Evolutionary conservation across 2,329 filamentous ascomycete genomes (phyloP), one percentile per base, ranked within the genome.

Genomic region (Fusarium concolor): DNA sequence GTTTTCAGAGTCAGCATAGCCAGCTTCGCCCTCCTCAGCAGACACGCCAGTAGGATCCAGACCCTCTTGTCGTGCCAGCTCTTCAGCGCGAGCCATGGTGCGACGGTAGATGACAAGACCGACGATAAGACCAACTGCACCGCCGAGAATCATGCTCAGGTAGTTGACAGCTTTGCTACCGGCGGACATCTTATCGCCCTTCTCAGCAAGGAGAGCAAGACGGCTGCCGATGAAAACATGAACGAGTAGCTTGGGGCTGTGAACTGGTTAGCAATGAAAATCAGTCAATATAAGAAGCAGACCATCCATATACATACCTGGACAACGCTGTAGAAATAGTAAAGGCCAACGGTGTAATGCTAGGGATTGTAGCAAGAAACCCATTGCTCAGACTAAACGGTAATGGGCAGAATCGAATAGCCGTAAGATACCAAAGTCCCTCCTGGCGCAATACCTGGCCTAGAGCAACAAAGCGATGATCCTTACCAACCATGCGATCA

Each of bases 361-460:
- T 97, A 4, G 94, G 94, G 65, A 99, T 94, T 2, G 96, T 98
- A 29, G 93, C 93, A 56, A 99, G 88, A 63, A 97, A 97, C 50
- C 94, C 96, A 76, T 99, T 99, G 76, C 92, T 94, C 71, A 98
- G 83, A 52, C 92, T 96, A 78, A 97, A 99, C 15, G 96, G 96
- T 62, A 99, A 78, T 3, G 96, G 96, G 75, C 95, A 98, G 68
- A 98, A 86, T 29, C 96, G 88, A 72, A 99, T 96, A 86, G 96
- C 96, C 66, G 93, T 90, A 44, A 99, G 85, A 54, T 98, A 89
- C 74, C 93, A 92, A 51, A 99, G 79, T 1, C 96, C 96, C 75
- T 99, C 96, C 75, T 92, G 90, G 68, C 97, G 93, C 65, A 99
- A 84, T 10, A 96, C 96, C 73, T 97, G 86, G 22, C 92, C 88